A percentile compares a stretch with the other conserved stretches of the same genome.
Conservation (phyloP, 2,329 filamentous ascomycete genomes). For the Colletotrichum sp. region DNA sequence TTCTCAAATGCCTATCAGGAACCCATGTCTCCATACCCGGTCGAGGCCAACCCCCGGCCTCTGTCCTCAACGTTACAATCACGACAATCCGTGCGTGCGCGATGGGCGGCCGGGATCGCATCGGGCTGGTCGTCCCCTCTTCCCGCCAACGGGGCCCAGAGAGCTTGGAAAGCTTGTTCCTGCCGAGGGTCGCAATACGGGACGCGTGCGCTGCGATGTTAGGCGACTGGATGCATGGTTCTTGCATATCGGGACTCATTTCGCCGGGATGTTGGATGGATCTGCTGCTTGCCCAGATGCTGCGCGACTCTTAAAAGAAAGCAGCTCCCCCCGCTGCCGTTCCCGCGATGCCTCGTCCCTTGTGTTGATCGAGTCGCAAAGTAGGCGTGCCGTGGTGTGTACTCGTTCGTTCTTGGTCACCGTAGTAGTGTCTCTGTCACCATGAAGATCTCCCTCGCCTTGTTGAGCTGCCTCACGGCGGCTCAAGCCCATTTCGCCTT, state of each 20-base stretch:
- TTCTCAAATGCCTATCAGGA: background rate
- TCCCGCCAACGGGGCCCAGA: background rate
- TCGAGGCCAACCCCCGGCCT: background rate
- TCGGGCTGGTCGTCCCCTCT: background rate
- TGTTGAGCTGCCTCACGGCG: slow-evolving; percentile 3
- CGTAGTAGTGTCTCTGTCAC: background rate
- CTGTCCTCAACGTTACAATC: background rate
- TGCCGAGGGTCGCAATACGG: background rate
- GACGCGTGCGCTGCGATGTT: background rate
- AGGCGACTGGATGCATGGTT: background rate
- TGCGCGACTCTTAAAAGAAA: background rate
- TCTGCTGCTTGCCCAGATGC: background rate
- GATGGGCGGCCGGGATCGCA: background rate
- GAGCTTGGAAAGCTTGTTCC: slow-evolving; percentile 13
- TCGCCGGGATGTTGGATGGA: background rate
- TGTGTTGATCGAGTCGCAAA: background rate
- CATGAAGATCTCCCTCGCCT: slow-evolving; percentile 13
- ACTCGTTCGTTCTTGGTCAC: background rate
- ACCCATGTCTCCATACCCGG: background rate
- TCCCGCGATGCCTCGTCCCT: background rate
- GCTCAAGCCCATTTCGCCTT: slow-evolving; percentile 5
- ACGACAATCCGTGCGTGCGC: background rate
- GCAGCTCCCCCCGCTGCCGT: background rate
- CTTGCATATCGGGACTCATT: background rate
- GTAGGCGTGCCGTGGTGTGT: background rate